Conservation (phyloP, 495 filamentous ascomycete species). For the Aspergillus biplanus region DNA sequence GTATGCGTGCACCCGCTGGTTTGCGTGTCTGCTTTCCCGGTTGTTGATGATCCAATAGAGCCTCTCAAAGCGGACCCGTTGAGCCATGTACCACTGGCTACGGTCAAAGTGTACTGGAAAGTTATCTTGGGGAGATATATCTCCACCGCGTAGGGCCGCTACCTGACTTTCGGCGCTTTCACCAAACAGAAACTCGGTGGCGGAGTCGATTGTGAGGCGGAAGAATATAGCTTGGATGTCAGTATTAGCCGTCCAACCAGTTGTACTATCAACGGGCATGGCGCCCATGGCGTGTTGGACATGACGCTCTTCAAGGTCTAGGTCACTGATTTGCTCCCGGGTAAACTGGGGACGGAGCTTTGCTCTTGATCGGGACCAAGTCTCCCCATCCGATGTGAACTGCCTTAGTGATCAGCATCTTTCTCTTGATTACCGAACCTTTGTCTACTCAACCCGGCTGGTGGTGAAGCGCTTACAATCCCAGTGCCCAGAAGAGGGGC, state of each 20-base stretch:
- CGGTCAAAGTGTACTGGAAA: slow-evolving; percentile 50
- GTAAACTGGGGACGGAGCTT: slow-evolving; percentile 61
- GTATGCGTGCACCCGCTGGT: slow-evolving; percentile 52
- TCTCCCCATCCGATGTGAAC: slow-evolving; percentile 54
- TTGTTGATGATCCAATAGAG: slow-evolving; percentile 55
- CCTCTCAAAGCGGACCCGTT: slow-evolving; percentile 53
- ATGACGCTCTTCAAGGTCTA: slow-evolving; percentile 56
- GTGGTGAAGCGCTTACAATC: slow-evolving; percentile 42
- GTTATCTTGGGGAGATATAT: slow-evolving; percentile 29
- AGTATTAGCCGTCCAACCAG: slow-evolving; percentile 48
- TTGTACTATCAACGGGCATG: slow-evolving; percentile 35
- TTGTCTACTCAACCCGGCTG: neutral
- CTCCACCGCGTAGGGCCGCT: slow-evolving; percentile 29
- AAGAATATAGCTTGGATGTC: slow-evolving; percentile 66
- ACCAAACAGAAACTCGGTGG: slow-evolving; percentile 71
- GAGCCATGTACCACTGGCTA: slow-evolving; percentile 40
- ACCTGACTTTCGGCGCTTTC: slow-evolving; percentile 51
- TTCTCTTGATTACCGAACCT: neutral
- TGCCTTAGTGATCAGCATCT: slow-evolving; percentile 24
- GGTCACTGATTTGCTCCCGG: slow-evolving; percentile 53
- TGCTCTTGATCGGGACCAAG: slow-evolving; percentile 56
- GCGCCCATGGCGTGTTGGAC: slow-evolving; percentile 48
- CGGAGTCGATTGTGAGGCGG: slow-evolving; percentile 66
- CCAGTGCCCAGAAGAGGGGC: slow-evolving; percentile 49
- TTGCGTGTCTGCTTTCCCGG: slow-evolving; percentile 47